A percentile compares a stretch with the other conserved stretches of the same genome.
These are phyloP conservation scores for Conticribra weissflogii DNA, from an alignment of 108 stramenopile genomes.

Conservation along the genomic window DNA sequence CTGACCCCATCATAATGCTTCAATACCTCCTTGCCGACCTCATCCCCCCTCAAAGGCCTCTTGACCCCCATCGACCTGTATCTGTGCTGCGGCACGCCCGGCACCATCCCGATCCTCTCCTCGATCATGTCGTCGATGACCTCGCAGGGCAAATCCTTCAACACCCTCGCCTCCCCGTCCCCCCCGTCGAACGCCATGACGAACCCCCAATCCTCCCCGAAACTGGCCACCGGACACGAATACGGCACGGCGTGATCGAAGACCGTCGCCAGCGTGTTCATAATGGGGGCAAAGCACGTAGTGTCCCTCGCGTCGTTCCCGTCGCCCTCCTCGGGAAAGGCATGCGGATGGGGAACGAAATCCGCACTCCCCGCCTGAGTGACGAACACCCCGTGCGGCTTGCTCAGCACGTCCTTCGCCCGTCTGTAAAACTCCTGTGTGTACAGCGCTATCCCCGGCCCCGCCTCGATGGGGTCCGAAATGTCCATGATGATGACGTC, in stretches of 20 bases:
- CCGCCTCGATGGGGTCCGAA: slow-evolving; percentile 90
- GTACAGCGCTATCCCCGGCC: slow-evolving; percentile 92
- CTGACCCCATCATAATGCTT: slow-evolving; percentile 83
- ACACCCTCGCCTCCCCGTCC: slow-evolving; percentile 7
- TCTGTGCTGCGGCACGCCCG: slow-evolving; percentile 41
- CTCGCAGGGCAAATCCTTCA: slow-evolving; percentile 11
- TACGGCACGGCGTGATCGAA: slow-evolving; percentile 87
- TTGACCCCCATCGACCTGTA: slow-evolving; percentile 28
- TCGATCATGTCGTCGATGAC: slow-evolving; percentile 55
- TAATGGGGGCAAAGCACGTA: slow-evolving; percentile 58
- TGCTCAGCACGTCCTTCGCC: slow-evolving; percentile 49
- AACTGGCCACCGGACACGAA: slow-evolving; percentile 77
- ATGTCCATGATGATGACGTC: slow-evolving; percentile 91
- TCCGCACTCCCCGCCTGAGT: slow-evolving; percentile 81
- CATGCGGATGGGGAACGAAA: slow-evolving; percentile 51
- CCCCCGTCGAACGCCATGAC: slow-evolving; percentile 77
- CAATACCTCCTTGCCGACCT: slow-evolving; percentile 54
- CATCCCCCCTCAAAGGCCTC: slow-evolving; percentile 10
- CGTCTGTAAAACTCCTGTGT: slow-evolving; percentile 90
- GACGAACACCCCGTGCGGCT: slow-evolving; percentile 74
- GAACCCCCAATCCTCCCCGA: slow-evolving; percentile 91
- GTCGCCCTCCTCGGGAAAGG: slow-evolving; percentile 32
- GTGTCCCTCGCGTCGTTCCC: slow-evolving; percentile 55
- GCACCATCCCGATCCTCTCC: slow-evolving; percentile 40
- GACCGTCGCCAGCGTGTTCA: slow-evolving; percentile 75